Percentiles rank a stretch among this genome's conserved stretches.
Evolutionary conservation across 208 protist species (phyloP).

Genomic region (Trypanosoma conorhini): DNA sequence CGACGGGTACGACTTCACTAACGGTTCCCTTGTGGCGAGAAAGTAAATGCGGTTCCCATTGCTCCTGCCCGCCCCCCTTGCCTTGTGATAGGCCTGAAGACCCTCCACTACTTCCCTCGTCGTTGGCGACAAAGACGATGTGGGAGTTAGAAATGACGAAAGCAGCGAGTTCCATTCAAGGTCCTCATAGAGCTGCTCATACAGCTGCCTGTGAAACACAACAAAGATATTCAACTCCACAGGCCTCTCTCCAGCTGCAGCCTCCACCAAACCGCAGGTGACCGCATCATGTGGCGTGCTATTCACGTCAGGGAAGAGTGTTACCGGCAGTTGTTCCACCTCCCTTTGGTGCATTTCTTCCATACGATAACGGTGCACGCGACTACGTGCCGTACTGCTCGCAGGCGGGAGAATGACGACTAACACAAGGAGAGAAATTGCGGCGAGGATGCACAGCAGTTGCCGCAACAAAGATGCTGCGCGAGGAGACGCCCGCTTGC

Average conservation of each 20-base stretch:
- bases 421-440: not conserved
- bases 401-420: constrained; percentile 20
- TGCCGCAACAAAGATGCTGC: not conserved
- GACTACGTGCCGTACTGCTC: not conserved
- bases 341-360: constrained; percentile 12
- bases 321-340: not conserved
- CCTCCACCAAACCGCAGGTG: not conserved
- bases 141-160: not conserved
- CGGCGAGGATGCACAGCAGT: constrained; percentile 9
- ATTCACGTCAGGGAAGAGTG: not conserved
- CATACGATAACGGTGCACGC: constrained; percentile 11
- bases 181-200: constrained; percentile 18
- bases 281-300: not conserved
- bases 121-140: not conserved
- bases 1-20: not conserved
- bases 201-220: constrained; percentile 21
- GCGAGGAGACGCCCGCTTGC: not conserved
- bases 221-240: constrained; percentile 25
- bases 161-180: constrained; percentile 10
- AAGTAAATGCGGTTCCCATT: constrained; percentile 27
- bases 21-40: constrained; percentile 19
- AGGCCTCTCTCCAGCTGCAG: not conserved
- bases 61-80: not conserved
- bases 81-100: not conserved
- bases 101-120: constrained; percentile 2